Percentiles rank a stretch among this genome's conserved stretches.
Conservation (phyloP, 2,329 filamentous ascomycete genomes). For the Acephala macrosclerotiorum region DNA sequence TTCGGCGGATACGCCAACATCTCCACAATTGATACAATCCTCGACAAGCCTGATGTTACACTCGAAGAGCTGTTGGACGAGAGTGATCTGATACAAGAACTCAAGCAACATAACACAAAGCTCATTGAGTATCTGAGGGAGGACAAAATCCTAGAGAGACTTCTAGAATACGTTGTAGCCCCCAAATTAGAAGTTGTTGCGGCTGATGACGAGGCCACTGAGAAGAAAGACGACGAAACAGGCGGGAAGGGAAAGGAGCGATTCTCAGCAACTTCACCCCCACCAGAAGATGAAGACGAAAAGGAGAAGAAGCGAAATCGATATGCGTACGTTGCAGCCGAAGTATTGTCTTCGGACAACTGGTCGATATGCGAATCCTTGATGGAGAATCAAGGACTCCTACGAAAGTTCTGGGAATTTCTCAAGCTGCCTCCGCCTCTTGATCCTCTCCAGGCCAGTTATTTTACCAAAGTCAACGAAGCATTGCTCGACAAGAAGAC, state of each 20-base stretch:
- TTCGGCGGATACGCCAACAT: conserved; percentile 99
- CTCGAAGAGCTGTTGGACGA: conserved; percentile 97
- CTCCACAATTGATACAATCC: conserved; percentile 93
- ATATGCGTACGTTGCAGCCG: conserved; percentile 91
- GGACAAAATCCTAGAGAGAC: conserved; percentile 80
- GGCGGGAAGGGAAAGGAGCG: conserved; percentile 52
- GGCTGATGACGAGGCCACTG: conserved; percentile 58
- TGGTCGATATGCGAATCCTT: conserved; percentile 96
- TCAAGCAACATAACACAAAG: conserved; percentile 98
- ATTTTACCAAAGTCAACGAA: conserved; percentile 99
- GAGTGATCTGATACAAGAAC: conserved; percentile 93
- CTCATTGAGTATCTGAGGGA: conserved; percentile 95
- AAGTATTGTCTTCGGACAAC: conserved; percentile 92
- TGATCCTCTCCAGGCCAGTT: conserved; percentile 92
- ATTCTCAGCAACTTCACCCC: conserved; percentile 59
- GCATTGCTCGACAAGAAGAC: conserved; percentile 98
- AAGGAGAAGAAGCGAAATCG: conserved; percentile 90
- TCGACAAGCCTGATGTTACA: conserved; percentile 93
- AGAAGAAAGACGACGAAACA: conserved; percentile 58
- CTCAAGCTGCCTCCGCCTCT: conserved; percentile 83
- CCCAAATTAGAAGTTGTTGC: conserved; percentile 70
- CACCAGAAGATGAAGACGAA: conserved; percentile 69
- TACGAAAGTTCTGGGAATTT: conserved; percentile 92
- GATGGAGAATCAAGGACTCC: conserved; percentile 79
- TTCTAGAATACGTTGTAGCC: conserved; percentile 91